Evolutionary conservation across 495 filamentous ascomycete species (phyloP), one percentile per base, ranked within the genome.

Genomic region (Pseudevernia furfuracea): DNA sequence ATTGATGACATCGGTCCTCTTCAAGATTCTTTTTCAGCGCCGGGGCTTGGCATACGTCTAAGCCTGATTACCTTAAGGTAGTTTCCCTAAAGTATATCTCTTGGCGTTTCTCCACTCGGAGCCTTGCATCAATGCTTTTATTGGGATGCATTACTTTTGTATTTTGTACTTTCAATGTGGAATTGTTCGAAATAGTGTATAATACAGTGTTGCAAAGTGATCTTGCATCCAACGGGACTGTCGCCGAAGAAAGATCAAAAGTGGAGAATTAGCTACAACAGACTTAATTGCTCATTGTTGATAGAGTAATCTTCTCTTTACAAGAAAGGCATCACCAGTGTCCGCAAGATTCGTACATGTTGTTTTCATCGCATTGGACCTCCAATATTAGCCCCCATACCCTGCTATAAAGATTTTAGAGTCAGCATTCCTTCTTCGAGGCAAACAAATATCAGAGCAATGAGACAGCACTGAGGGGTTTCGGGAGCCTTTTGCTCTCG

Each of bases 321-420:
- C 37, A 38, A 15, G 21, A 3, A 59, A 39, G 36, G 4, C 17
- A 59, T 59, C 36, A 30, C 61, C 28, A 23, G 48, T 1, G n/a
- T 19, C 39, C 32, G 52, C 52, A 3, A 9, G 0, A 1, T 9
- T 56, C n/a, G 48, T 39, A 38, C 37, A 10, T 5, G 36, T 32
- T 34, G 28, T 30, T 57, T 36, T 67, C 53, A 67, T 60, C 62
- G 66, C 53, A 65, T 63, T 64, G 68, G 62, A 39, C 71, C 76
- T 59, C 75, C 75, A 32, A 78, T 67, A 57, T 73, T 74, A 59
- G 77, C 78, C 36, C 85, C 85, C 86, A 95, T 91, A 53, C 86
- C 83, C 63, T 89, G 86, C 49, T 53, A 19, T 53, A 53, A 53
- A 53, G 28, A 52, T 17, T 4, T 32, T 5, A 1, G 9, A 32